Evolutionary conservation across 495 filamentous ascomycete species (phyloP).

Genomic region (Lentithecium fluviatile): DNA sequence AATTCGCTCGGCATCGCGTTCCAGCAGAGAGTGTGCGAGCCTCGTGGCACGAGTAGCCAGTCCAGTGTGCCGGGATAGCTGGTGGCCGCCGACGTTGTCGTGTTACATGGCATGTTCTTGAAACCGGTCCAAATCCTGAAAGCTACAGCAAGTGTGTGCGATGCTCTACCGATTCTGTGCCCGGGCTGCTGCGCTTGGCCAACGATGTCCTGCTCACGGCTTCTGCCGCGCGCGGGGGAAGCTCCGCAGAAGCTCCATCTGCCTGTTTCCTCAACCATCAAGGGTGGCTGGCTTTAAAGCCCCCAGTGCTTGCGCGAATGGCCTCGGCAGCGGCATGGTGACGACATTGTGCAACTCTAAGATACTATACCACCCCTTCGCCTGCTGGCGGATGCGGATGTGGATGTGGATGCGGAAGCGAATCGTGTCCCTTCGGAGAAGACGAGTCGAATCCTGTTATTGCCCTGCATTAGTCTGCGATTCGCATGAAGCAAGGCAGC

Average conservation of each 20-base stretch:
- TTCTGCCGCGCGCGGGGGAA: not conserved
- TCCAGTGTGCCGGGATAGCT: not conserved
- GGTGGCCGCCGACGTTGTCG: not conserved
- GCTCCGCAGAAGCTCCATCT: not conserved
- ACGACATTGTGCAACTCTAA: conserved; percentile 10
- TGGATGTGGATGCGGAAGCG: too few relatives aligned
- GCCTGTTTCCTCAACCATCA: not conserved
- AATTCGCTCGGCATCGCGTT: not conserved
- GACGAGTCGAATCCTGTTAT: too few relatives aligned
- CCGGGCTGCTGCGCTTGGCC: not conserved
- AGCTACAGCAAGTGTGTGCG: not conserved
- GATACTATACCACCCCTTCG: too few relatives aligned
- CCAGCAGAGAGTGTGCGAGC: not conserved
- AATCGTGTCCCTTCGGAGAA: too few relatives aligned
- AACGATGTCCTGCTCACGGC: not conserved
- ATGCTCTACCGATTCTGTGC: not conserved
- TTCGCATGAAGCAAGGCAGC: too few relatives aligned
- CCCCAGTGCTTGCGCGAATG: not conserved
- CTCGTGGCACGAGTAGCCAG: not conserved
- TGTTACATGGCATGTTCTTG: not conserved
- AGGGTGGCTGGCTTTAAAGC: not conserved
- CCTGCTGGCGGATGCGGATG: not conserved
- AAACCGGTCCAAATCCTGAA: not conserved
- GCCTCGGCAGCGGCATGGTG: not conserved
- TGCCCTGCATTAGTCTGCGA: too few relatives aligned